Conservation (phyloP, 2,329 filamentous ascomycete species). For the Neocatenulostroma microsporum region DNA sequence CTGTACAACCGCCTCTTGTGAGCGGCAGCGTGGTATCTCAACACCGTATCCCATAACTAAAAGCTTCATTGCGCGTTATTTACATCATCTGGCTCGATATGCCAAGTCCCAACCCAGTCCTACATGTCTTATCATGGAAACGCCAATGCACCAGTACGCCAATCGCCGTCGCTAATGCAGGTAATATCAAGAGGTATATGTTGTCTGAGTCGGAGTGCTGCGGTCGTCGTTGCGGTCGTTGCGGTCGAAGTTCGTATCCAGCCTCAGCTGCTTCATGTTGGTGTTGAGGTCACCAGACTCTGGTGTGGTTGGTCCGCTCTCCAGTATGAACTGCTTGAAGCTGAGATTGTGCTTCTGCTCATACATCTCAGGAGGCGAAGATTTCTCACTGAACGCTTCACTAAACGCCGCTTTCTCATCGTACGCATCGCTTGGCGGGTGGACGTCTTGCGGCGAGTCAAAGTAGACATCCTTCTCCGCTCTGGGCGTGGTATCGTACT, state of each 20-base stretch:
- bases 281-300: slow-evolving; percentile 9
- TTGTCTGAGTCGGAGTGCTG: slow-evolving; percentile 17
- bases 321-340: slow-evolving; percentile 24
- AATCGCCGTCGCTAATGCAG: background rate
- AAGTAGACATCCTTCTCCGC: slow-evolving; percentile 33
- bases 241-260: slow-evolving; percentile 12
- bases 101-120: too few relatives aligned
- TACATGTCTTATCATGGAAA: too few relatives aligned
- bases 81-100: too few relatives aligned
- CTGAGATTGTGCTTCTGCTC: slow-evolving; percentile 16
- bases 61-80: too few relatives aligned
- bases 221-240: slow-evolving; percentile 14
- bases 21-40: too few relatives aligned
- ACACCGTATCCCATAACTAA: too few relatives aligned
- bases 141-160: too few relatives aligned
- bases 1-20: too few relatives aligned
- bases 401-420: slow-evolving; percentile 7
- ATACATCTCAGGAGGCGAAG: slow-evolving; percentile 2
- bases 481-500: slow-evolving; percentile 39
- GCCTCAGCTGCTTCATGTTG: slow-evolving; percentile 11
- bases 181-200: background rate
- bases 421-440: slow-evolving; percentile 2
- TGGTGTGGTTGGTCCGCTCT: slow-evolving; percentile 9
- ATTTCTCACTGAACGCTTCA: slow-evolving; percentile 2
- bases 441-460: slow-evolving; percentile 11